Evolutionary conservation across 2,329 filamentous ascomycete species (phyloP).

Genomic region (Tothia fuscella): DNA sequence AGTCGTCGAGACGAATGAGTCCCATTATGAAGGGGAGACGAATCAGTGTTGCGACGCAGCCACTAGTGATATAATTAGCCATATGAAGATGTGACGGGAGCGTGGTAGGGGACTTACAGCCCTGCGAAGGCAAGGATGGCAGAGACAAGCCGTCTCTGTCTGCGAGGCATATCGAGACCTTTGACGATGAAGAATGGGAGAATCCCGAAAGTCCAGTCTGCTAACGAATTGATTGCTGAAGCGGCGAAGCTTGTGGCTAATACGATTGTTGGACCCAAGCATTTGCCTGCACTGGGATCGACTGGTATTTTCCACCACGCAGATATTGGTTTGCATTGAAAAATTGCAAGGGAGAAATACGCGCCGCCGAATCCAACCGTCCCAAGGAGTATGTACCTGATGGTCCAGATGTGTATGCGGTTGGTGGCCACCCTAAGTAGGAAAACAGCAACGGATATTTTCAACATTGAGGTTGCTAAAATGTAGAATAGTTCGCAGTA

Average conservation of each 20-base stretch:
- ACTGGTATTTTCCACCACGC: slow-evolving; percentile 5
- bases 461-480: slow-evolving; percentile 1
- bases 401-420: slow-evolving; percentile 4
- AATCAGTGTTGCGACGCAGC: slow-evolving; percentile 28
- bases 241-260: slow-evolving; percentile 12
- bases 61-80: too few species aligned
- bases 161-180: slow-evolving; percentile 18
- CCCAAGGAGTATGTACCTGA: slow-evolving; percentile 1
- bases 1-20: slow-evolving; percentile 26
- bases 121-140: slow-evolving; percentile 21
- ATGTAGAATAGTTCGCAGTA: slow-evolving; percentile 11
- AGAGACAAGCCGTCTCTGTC: slow-evolving; percentile 20
- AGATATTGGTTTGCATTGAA: slow-evolving; percentile 10
- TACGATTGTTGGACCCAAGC: slow-evolving; percentile 1
- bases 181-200: slow-evolving; percentile 21
- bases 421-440: slow-evolving; percentile 9
- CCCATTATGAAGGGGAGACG: slow-evolving; percentile 31
- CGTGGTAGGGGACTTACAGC: too few species aligned
- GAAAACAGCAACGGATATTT: slow-evolving; percentile 8
- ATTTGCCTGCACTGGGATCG: background rate
- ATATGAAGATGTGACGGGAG: too few species aligned
- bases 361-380: slow-evolving; percentile 3
- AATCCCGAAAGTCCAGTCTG: slow-evolving; percentile 15
- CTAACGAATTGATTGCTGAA: slow-evolving; percentile 13
- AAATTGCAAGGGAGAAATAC: slow-evolving; percentile 10